Conservation (phyloP, 805 yeast species). For the Torulaspora franciscae region DNA sequence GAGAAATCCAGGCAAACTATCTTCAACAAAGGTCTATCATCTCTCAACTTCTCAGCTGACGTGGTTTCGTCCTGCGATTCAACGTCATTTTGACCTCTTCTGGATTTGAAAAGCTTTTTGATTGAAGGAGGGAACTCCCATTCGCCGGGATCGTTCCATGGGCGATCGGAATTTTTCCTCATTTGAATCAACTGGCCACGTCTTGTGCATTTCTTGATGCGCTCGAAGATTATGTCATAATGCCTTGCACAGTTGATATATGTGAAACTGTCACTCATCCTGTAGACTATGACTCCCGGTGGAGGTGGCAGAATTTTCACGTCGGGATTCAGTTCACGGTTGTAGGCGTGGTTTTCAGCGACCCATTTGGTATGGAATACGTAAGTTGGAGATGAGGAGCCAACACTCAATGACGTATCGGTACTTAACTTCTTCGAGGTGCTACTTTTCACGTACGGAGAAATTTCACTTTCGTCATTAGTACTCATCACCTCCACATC, state of each 20-base stretch:
- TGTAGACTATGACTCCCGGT: conserved; percentile 81
- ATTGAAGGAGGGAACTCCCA: conserved; percentile 39
- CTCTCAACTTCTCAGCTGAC: conserved; percentile 20
- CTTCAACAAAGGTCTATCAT: conserved; percentile 61
- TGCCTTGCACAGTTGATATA: conserved; percentile 78
- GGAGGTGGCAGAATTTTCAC: conserved; percentile 72
- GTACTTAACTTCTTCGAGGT: conserved; percentile 8
- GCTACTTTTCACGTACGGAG: conserved; percentile 6
- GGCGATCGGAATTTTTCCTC: conserved; percentile 49
- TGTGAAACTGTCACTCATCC: conserved; percentile 74
- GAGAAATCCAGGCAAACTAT: conserved; percentile 79
- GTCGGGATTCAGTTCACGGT: conserved; percentile 48
- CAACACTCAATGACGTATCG: neutral
- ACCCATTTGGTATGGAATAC: conserved; percentile 63
- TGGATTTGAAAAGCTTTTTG: conserved; percentile 19
- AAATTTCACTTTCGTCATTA: conserved; percentile 10
- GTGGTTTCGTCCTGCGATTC: conserved; percentile 6
- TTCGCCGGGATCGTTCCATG: conserved; percentile 86
- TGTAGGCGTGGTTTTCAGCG: conserved; percentile 43
- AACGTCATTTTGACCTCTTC: conserved; percentile 26
- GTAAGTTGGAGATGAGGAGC: conserved; percentile 21
- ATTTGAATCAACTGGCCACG: conserved; percentile 47
- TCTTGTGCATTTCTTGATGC: conserved; percentile 55
- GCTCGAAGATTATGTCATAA: conserved; percentile 62
- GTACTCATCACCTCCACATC: conserved; percentile 9